These are phyloP conservation scores for Aspergillus tamarii DNA, from an alignment of 2,329 filamentous ascomycete genomes.

Conservation along the genomic window DNA sequence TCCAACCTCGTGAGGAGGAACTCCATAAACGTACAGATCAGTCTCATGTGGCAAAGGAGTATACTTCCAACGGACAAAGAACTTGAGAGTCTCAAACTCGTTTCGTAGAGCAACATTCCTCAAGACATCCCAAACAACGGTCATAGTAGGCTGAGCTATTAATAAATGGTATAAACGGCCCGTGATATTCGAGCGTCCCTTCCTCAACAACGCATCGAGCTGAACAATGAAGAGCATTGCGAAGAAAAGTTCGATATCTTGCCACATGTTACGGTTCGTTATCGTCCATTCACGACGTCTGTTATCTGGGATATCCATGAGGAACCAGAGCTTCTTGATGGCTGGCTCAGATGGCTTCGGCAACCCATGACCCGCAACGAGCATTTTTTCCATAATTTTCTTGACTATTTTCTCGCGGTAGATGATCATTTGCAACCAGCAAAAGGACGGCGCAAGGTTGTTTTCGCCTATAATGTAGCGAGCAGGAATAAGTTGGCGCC, in stretches of 20 bases:
- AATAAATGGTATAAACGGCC: constrained; percentile 60
- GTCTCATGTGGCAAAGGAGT: constrained; percentile 31
- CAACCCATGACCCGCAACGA: constrained; percentile 60
- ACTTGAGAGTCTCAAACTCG: constrained; percentile 56
- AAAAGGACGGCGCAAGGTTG: constrained; percentile 62
- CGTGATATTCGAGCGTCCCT: constrained; percentile 58
- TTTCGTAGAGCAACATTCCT: constrained; percentile 57
- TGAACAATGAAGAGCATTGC: constrained; percentile 71
- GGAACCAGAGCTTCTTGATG: constrained; percentile 71
- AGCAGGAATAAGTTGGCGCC: constrained; percentile 51
- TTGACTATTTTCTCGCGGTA: constrained; percentile 59
- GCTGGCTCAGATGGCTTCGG: constrained; percentile 53
- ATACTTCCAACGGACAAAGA: constrained; percentile 63
- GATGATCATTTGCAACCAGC: constrained; percentile 70
- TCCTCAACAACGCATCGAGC: constrained; percentile 69
- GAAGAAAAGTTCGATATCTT: constrained; percentile 62
- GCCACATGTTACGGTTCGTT: constrained; percentile 58
- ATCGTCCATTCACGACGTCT: constrained; percentile 59
- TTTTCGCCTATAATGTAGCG: not conserved
- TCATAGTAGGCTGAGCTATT: constrained; percentile 61
- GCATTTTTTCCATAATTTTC: constrained; percentile 67
- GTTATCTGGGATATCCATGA: constrained; percentile 68
- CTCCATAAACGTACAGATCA: constrained; percentile 49
- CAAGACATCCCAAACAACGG: constrained; percentile 63
- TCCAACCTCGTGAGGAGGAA: constrained; percentile 59